Base-by-base conservation (phyloP, 305 asterid genomes). In the Rubia occidens region DNA sequence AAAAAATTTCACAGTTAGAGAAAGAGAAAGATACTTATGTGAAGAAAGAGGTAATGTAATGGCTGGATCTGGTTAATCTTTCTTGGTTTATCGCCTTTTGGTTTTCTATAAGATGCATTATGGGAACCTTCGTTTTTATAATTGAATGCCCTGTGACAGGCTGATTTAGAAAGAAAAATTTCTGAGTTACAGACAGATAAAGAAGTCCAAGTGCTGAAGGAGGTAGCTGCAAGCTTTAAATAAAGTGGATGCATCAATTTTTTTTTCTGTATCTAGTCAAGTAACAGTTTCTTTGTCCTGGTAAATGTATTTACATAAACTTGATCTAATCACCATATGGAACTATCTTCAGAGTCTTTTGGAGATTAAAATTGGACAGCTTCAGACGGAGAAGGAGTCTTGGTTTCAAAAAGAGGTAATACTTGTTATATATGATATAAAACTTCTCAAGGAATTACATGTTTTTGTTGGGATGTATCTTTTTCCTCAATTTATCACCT, bases 31-130 rank as follows among this genome's bases (percentile, higher is more conserved):
- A 76, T 58, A 77, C 73, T 24, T 65, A 80, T 49, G 56, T 76
- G 76, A 72, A 72, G 67, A 85, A 83, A 76, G 83, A 80, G 90
- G 95, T 88, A 77, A 60, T 21, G 56, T 54, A 62, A 10, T 62
- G 49, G 18, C 58, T 20, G 64, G 44, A 7, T 10, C 24, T 40
- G 54, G 68, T 59, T 58, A 40, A 11, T 66, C 13, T 66, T 26
- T 47, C 70, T 54, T 37, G 24, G 24, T 68, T 68, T 35, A 18
- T 26, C 44, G 39, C 26, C 60, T 56, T 56, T 45, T 59, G 58
- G 43, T 49, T 21, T 15, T 39, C n/a, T 58, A 42, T n/a, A 45
- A 15, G 11, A 4, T 62, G 51, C 58, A 37, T 59, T 29, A 18
- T 47, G 47, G 14, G 13, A 42, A 45, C 55, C 56, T 62, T 67